A percentile compares a stretch with the other conserved stretches of the same genome.
Conservation (phyloP, 106 monocot genomes). For the Phalaenopsis equestris region DNA sequence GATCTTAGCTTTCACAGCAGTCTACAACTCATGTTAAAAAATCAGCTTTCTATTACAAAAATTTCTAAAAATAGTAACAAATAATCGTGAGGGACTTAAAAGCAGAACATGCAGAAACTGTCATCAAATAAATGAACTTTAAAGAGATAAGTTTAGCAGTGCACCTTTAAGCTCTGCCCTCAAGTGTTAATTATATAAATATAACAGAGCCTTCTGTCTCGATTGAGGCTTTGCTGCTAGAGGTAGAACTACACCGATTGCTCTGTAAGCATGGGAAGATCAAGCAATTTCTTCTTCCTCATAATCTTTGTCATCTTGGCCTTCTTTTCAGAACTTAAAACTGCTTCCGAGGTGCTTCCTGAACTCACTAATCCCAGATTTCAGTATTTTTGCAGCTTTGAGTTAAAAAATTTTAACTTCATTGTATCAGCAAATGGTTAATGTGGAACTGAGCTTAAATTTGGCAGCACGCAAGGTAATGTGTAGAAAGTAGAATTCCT, state of each 20-base stretch:
- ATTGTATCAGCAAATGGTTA: background rate
- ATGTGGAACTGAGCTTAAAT: conserved; percentile 21
- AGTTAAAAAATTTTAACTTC: background rate
- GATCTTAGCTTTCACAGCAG: too few relatives aligned
- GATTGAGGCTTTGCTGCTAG: background rate
- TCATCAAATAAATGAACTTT: too few relatives aligned
- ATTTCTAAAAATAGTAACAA: too few relatives aligned
- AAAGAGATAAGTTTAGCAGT: too few relatives aligned
- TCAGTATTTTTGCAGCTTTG: background rate
- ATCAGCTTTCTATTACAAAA: too few relatives aligned
- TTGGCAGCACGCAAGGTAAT: conserved; percentile 14
- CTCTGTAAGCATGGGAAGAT: conserved; percentile 17
- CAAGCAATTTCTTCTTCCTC: conserved; percentile 7
- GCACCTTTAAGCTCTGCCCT: too few relatives aligned
- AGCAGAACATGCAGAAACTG: too few relatives aligned
- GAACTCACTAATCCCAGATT: background rate
- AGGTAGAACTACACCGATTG: background rate
- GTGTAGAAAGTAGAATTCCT: background rate
- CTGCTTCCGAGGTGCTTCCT: conserved; percentile 22
- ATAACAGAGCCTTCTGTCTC: background rate
- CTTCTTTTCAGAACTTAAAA: conserved; percentile 12
- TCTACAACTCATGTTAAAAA: too few relatives aligned
- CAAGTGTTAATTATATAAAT: too few relatives aligned
- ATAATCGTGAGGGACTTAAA: too few relatives aligned
- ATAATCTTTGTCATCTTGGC: conserved; percentile 18